These are phyloP conservation scores for Fusarium sp. DNA, from an alignment of 2,329 filamentous ascomycete species.

Conservation along the genomic window DNA sequence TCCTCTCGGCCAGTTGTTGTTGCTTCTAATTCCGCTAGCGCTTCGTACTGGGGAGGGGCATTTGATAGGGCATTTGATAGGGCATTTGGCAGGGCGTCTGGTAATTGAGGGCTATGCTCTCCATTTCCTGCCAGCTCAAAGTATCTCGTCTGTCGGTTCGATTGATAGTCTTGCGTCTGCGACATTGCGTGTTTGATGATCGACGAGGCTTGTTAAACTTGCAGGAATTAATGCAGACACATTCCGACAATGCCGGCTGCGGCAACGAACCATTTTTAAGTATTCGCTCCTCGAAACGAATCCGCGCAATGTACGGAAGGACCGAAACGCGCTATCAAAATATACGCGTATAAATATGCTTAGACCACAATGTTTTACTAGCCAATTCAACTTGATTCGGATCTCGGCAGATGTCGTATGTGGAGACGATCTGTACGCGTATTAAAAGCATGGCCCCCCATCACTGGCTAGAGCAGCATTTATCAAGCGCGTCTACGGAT, in stretches of 20 bases:
- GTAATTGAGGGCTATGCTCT: neutral
- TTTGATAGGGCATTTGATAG: no score
- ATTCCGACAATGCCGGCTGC: no score
- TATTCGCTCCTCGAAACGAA: neutral
- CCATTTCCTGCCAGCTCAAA: neutral
- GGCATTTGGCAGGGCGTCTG: no score
- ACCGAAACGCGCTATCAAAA: neutral
- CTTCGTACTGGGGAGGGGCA: neutral
- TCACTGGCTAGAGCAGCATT: neutral
- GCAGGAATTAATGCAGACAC: fast-evolving
- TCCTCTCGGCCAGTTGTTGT: neutral
- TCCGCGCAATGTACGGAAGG: neutral
- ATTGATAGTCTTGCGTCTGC: neutral
- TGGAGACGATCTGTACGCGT: neutral
- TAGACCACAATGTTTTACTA: neutral
- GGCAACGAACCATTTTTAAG: neutral
- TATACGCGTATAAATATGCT: neutral
- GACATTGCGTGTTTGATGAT: neutral
- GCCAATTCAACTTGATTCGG: no score
- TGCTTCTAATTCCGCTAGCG: neutral
- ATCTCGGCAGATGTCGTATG: neutral
- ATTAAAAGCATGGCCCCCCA: neutral
- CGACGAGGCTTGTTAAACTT: neutral
- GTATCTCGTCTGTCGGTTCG: neutral
- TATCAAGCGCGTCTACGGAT: no score